phyloP scores from a whole-genome alignment of 78 protist species.

The Dictyostelium firmibasis region DNA sequence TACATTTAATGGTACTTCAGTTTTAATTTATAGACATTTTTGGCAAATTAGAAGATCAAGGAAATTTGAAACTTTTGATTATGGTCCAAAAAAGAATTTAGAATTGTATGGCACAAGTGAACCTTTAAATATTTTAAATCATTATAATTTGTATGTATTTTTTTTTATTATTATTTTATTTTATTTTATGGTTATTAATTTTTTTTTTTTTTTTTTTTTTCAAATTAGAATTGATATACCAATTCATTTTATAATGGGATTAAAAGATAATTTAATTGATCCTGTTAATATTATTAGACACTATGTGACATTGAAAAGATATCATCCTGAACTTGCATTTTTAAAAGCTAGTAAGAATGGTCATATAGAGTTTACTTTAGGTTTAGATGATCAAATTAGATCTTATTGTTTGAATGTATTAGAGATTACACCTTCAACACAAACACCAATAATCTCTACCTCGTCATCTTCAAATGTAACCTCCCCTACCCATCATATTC shows the following conservation, averaged over 20 bases:
- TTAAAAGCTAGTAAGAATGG: constrained; percentile 70
- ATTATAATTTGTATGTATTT: constrained; percentile 55
- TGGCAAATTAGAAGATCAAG: constrained; percentile 68
- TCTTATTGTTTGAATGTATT: constrained; percentile 28
- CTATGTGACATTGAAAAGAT: constrained; percentile 52
- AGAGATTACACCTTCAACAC: background rate
- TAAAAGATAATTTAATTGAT: constrained; percentile 67
- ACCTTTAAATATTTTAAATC: constrained; percentile 47
- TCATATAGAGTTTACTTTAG: constrained; percentile 73
- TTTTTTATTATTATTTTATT: background rate
- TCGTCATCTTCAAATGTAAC: too few species aligned
- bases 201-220: background rate
- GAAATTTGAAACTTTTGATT: constrained; percentile 59
- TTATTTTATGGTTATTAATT: background rate
- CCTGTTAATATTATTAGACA: constrained; percentile 66
- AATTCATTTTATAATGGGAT: constrained; percentile 69
- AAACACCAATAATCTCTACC: background rate
- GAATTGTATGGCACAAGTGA: constrained; percentile 31
- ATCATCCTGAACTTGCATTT: constrained; percentile 47
- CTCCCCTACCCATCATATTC: background rate
- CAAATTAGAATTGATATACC: constrained; percentile 56
- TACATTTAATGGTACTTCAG: constrained; percentile 71
- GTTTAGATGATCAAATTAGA: constrained; percentile 65
- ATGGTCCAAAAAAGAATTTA: constrained; percentile 69
- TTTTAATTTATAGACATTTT: constrained; percentile 55